Evolutionary conservation across 208 protist species (phyloP), one percentile per base, ranked within the genome.

Genomic region (Trypanosoma vivax): DNA sequence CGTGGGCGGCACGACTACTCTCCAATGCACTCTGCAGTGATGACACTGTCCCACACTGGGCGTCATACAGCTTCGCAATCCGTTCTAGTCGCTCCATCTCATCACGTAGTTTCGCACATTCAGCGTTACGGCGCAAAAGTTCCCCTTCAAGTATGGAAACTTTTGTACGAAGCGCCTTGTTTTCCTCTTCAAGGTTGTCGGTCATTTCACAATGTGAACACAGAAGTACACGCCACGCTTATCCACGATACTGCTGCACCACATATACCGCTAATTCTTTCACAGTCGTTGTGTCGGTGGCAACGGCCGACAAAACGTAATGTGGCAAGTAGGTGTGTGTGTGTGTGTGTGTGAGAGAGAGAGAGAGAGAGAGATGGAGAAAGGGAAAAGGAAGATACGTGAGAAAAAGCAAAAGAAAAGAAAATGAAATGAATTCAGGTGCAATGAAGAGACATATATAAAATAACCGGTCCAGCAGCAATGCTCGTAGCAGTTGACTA

Each of bases 1-100:
- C 75, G 2, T 62, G 65, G 56, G 81, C 54, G 25, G 50, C 67
- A 21, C 64, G 37, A 5, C 65, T 38, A 41, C 77, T 52, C 7
- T 67, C 52, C 4, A 86, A 59, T 54, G 83, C 21, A 13, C 65
- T 56, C 2, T 49, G 60, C 34, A 87, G 42, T 16, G 50, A 65
- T 0, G 64, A 19, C 27, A 90, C 82, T 64, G 80, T 66, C 37
- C 86, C 72, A 41, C 34, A 48, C 57, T 90, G 77, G 24, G 70
- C 76, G 19, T 70, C 78, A 39, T 73, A 78, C 56, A 79, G 78
- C 50, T 78, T 37, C 37, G 65, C 67, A 18, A 84, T 33, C 4
- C 60, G 59, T 2, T 60, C 37, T 23, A 84, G 56, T 38, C 45
- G 34, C 47, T 74, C 56, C 18, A 73, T 58, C 50, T 88, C 76